Conservation (phyloP, 2,329 filamentous ascomycete species). For the Pezicula carpinea region DNA sequence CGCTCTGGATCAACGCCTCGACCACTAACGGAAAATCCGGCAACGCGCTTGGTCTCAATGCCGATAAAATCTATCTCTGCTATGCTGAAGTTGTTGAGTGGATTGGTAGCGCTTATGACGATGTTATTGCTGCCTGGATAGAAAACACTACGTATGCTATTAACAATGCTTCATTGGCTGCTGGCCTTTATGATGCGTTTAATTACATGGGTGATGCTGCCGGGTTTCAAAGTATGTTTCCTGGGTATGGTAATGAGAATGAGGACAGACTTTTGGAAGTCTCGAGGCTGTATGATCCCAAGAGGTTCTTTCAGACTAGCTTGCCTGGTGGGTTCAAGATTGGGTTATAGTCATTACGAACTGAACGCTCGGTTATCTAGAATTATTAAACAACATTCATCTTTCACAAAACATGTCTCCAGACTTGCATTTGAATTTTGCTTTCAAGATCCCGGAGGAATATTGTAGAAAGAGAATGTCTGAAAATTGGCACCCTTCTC, state of each 20-base stretch:
- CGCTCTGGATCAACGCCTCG: constrained; percentile 25
- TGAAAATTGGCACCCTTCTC: too few relatives aligned
- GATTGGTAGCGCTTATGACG: constrained; percentile 25
- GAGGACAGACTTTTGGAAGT: background rate
- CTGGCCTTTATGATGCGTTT: constrained; percentile 30
- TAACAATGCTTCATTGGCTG: constrained; percentile 21
- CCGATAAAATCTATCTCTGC: constrained; percentile 21
- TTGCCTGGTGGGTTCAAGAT: constrained; percentile 3
- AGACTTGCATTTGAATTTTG: too few relatives aligned
- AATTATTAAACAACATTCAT: too few relatives aligned
- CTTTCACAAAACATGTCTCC: too few relatives aligned
- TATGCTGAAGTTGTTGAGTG: constrained; percentile 24
- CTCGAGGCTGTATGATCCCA: background rate
- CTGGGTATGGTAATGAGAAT: constrained; percentile 1
- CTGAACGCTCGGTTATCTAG: too few relatives aligned
- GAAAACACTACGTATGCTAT: constrained; percentile 22
- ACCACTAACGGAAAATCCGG: constrained; percentile 28
- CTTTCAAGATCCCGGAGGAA: too few relatives aligned
- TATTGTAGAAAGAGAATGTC: too few relatives aligned
- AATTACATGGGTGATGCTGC: constrained; percentile 35
- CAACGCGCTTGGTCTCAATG: constrained; percentile 31
- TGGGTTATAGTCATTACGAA: background rate
- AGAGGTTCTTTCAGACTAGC: background rate
- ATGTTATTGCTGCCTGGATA: constrained; percentile 22
- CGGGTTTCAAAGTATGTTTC: constrained; percentile 17